These are phyloP conservation scores for Larix kaempferi DNA, from an alignment of 75 land plant genomes.

Conservation along the genomic window DNA sequence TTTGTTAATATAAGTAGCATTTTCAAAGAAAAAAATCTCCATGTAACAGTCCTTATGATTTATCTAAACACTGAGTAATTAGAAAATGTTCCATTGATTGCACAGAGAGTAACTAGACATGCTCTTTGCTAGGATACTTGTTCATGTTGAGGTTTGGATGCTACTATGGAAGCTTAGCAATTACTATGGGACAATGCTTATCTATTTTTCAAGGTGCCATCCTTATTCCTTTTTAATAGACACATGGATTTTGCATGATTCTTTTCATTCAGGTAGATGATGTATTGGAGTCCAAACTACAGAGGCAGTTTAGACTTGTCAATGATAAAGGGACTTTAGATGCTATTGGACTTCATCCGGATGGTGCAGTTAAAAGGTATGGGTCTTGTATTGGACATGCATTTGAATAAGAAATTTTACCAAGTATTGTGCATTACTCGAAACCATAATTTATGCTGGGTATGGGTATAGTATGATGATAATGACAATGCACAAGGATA, in stretches of 20 bases:
- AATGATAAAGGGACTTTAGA: constrained; percentile 95
- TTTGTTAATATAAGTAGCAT: too few species aligned
- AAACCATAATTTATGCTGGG: background rate
- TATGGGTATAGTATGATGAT: background rate
- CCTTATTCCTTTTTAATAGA: background rate
- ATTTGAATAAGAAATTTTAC: too few species aligned
- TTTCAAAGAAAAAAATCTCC: too few species aligned
- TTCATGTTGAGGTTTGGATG: too few species aligned
- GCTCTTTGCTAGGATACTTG: too few species aligned
- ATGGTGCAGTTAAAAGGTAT: constrained; percentile 81
- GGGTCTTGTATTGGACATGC: too few species aligned
- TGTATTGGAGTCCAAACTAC: constrained; percentile 76
- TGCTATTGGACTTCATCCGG: constrained; percentile 96
- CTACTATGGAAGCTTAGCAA: background rate
- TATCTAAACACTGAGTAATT: too few species aligned
- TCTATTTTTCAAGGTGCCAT: background rate
- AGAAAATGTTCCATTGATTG: too few species aligned
- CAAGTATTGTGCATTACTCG: background rate
- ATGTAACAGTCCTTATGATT: too few species aligned
- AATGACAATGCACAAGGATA: background rate
- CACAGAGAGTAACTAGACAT: too few species aligned
- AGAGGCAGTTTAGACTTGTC: constrained; percentile 61
- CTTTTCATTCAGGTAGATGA: constrained; percentile 72
- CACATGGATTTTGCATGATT: background rate
- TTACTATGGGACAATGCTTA: background rate